These are phyloP conservation scores for Parafenestella ontariensis DNA, from an alignment of 2,329 filamentous ascomycete species.

Conservation along the genomic window DNA sequence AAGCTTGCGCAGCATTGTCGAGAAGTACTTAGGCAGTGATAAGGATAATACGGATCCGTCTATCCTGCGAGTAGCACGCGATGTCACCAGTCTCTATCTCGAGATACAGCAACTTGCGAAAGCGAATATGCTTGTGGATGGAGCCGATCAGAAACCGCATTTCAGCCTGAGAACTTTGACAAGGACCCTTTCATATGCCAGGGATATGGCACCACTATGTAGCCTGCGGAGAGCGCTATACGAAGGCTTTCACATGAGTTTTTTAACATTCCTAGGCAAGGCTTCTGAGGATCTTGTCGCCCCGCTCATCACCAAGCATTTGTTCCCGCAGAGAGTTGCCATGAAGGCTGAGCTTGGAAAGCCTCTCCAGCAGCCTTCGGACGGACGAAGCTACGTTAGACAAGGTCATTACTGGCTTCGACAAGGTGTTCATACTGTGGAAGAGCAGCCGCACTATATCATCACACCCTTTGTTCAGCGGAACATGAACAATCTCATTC, in stretches of 20 bases:
- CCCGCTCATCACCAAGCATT: slow-evolving; percentile 79
- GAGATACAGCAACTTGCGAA: slow-evolving; percentile 83
- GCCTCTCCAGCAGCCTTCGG: slow-evolving; percentile 76
- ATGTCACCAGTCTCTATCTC: slow-evolving; percentile 87
- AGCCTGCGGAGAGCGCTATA: slow-evolving; percentile 85
- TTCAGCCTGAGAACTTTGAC: slow-evolving; percentile 96
- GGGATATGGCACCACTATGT: slow-evolving; percentile 82
- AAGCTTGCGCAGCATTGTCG: slow-evolving; percentile 86
- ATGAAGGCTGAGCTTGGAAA: slow-evolving; percentile 77
- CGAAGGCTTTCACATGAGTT: slow-evolving; percentile 98
- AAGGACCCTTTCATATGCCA: slow-evolving; percentile 85
- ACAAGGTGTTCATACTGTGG: slow-evolving; percentile 70
- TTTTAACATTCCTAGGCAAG: slow-evolving; percentile 84
- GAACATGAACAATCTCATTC: slow-evolving; percentile 91
- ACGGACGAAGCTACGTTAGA: slow-evolving; percentile 79
- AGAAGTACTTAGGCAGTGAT: slow-evolving; percentile 78
- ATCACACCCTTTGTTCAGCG: slow-evolving; percentile 94
- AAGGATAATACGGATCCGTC: slow-evolving; percentile 71
- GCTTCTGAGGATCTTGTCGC: slow-evolving; percentile 80
- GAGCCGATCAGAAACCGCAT: slow-evolving; percentile 93
- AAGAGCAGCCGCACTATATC: slow-evolving; percentile 88
- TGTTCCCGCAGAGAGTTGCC: slow-evolving; percentile 75
- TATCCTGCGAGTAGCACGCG: slow-evolving; percentile 71
- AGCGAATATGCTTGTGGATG: slow-evolving; percentile 87
- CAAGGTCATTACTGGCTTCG: slow-evolving; percentile 93